Percentiles rank a stretch among this genome's conserved stretches.
phyloP scores from a whole-genome alignment of 2,329 filamentous ascomycete genomes.

The Hypoxylon rubiginosum region DNA sequence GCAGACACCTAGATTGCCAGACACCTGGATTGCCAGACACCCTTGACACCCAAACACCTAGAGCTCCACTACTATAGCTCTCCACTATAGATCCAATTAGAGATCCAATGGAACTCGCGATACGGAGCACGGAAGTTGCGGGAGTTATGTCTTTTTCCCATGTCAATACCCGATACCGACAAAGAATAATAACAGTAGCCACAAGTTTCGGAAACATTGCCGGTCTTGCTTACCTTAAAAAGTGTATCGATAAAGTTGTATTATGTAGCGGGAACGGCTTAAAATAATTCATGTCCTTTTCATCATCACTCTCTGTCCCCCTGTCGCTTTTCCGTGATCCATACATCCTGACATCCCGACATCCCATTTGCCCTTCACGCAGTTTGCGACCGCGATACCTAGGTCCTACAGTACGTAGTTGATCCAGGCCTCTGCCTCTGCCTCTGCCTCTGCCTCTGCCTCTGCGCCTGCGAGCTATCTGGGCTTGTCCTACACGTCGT shows the following conservation, averaged over 20 bases:
- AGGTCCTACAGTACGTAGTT: not conserved
- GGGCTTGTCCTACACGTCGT: conserved; percentile 1
- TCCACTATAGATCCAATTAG: conserved; percentile 26
- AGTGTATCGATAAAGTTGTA: not conserved
- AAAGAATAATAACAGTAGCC: not conserved
- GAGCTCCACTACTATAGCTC: not conserved
- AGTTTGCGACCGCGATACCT: not conserved
- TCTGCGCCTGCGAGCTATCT: not conserved
- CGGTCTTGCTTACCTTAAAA: not conserved
- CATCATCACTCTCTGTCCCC: too few relatives aligned
- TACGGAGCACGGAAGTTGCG: conserved; percentile 20
- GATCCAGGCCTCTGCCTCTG: not conserved
- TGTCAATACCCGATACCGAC: not conserved
- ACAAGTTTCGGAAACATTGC: not conserved
- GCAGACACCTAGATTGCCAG: too few relatives aligned
- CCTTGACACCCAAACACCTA: conserved; percentile 6
- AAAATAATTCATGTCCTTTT: too few relatives aligned
- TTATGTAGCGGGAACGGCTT: too few relatives aligned
- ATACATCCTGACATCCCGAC: not conserved
- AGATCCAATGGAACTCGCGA: conserved; percentile 32
- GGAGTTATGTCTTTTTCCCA: not conserved
- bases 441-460: not conserved
- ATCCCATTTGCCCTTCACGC: not conserved
- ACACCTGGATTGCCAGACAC: too few relatives aligned
- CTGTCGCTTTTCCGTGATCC: not conserved